phyloP scores from a whole-genome alignment of 2,329 filamentous ascomycete genomes.

The Hypoxylon sp. region DNA sequence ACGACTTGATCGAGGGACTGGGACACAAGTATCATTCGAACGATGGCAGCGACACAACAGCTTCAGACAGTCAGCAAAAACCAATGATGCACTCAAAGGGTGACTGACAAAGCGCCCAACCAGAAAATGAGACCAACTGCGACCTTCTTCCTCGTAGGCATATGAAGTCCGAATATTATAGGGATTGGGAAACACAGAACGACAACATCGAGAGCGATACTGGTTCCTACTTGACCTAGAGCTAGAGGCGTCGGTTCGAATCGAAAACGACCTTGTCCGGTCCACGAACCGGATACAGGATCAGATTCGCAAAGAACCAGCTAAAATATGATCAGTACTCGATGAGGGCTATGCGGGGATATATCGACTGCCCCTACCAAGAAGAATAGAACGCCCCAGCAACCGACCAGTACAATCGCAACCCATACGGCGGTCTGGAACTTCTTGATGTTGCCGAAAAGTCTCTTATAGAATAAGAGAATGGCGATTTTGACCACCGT shows the following conservation, averaged over 20 bases:
- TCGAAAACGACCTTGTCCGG: background rate
- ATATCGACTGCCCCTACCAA: constrained; percentile 8
- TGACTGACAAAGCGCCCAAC: constrained; percentile 26
- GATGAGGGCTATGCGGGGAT: background rate
- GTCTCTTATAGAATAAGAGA: constrained; percentile 32
- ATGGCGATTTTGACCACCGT: constrained; percentile 32
- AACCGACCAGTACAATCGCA: constrained; percentile 2
- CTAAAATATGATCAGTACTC: background rate
- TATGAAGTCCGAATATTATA: constrained; percentile 14
- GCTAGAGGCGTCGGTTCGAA: background rate
- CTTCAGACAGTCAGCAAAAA: background rate
- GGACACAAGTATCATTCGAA: constrained; percentile 12
- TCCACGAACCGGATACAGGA: background rate
- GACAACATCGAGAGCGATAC: constrained; percentile 19
- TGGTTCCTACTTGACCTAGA: constrained; percentile 16
- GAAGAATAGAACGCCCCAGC: constrained; percentile 26
- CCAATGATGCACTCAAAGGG: background rate
- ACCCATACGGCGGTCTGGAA: constrained; percentile 21
- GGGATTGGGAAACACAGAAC: constrained; percentile 23
- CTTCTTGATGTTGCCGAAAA: constrained; percentile 1
- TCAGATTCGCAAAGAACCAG: background rate
- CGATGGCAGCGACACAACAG: constrained; percentile 19
- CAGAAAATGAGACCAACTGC: constrained; percentile 25
- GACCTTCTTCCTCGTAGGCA: constrained; percentile 8
- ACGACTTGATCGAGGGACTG: constrained; percentile 1